A percentile compares a stretch with the other conserved stretches of the same genome.
Evolutionary conservation across 768 basidiomycete species (phyloP).

Genomic region (Mycena rebaudengoi): DNA sequence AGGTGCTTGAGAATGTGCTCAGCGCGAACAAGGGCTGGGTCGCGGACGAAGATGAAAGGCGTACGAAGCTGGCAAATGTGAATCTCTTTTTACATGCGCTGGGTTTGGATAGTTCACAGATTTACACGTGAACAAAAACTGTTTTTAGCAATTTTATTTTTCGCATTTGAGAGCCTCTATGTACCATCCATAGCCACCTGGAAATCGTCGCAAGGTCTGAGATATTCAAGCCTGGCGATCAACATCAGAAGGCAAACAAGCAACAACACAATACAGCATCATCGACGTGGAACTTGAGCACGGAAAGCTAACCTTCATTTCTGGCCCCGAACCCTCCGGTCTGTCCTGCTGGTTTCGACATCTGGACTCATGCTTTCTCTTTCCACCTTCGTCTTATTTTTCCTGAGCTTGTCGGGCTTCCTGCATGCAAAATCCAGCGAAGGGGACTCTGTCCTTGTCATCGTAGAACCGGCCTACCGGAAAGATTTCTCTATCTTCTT

Average conservation of each 20-base stretch:
- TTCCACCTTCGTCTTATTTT: conserved; percentile 39
- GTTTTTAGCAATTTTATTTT: no score
- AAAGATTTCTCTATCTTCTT: conserved; percentile 88
- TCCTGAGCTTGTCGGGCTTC: conserved; percentile 39
- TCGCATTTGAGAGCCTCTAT: no score
- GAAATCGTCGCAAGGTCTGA: no score
- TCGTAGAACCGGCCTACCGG: conserved; percentile 78
- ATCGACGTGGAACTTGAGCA: conserved; percentile 14
- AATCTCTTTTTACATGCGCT: conserved; percentile 90
- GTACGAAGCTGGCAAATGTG: conserved; percentile 88
- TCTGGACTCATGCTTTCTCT: conserved; percentile 47
- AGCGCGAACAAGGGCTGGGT: conserved; percentile 81
- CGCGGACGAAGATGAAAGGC: conserved; percentile 74
- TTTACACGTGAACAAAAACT: conserved; percentile 46
- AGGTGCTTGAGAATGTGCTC: conserved; percentile 90
- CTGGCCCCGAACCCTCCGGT: conserved; percentile 6
- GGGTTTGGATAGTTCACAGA: conserved; percentile 52
- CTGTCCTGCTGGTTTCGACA: conserved; percentile 20
- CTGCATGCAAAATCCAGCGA: conserved; percentile 77
- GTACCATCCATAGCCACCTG: conserved; percentile 67
- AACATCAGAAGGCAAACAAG: not conserved
- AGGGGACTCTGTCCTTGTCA: conserved; percentile 84
- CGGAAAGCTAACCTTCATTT: conserved; percentile 14
- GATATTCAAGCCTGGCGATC: not conserved
- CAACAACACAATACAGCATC: conserved; percentile 5